These are phyloP conservation scores for Botrytis sinoallii DNA, from an alignment of 2,329 filamentous ascomycete genomes.

Conservation along the genomic window DNA sequence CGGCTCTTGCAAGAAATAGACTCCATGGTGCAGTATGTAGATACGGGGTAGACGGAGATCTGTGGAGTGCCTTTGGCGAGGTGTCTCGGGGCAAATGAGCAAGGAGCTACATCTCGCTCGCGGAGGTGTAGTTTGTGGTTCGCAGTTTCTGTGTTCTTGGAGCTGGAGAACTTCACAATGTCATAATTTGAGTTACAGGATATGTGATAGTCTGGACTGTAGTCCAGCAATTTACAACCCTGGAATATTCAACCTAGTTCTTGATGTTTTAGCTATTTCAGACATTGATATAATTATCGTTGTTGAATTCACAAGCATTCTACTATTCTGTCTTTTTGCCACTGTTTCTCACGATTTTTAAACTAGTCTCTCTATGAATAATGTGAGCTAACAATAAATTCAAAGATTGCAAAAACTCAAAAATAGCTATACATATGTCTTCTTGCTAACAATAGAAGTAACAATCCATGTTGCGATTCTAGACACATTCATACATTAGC, in stretches of 20 bases:
- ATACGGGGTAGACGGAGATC: background rate
- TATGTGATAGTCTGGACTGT: background rate
- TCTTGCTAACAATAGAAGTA: background rate
- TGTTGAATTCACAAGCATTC: too few species aligned
- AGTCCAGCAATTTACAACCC: background rate
- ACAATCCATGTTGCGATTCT: background rate
- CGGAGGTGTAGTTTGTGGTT: background rate
- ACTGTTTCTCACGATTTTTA: background rate
- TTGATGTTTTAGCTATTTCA: too few species aligned
- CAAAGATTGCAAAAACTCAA: background rate
- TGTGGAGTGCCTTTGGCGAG: background rate
- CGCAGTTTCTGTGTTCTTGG: too few species aligned
- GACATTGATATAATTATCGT: too few species aligned
- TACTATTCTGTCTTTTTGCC: background rate
- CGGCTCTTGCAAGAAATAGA: background rate
- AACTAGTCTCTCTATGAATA: background rate
- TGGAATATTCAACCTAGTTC: background rate
- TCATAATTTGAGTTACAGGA: background rate
- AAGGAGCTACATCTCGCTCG: background rate
- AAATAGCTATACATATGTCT: background rate
- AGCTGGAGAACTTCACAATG: background rate
- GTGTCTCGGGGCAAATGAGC: accelerated
- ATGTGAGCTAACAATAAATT: background rate
- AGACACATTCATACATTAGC: background rate
- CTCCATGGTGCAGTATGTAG: background rate